These are phyloP conservation scores for Xylariaceae sp. DNA, from an alignment of 2,329 filamentous ascomycete genomes.

Conservation along the genomic window DNA sequence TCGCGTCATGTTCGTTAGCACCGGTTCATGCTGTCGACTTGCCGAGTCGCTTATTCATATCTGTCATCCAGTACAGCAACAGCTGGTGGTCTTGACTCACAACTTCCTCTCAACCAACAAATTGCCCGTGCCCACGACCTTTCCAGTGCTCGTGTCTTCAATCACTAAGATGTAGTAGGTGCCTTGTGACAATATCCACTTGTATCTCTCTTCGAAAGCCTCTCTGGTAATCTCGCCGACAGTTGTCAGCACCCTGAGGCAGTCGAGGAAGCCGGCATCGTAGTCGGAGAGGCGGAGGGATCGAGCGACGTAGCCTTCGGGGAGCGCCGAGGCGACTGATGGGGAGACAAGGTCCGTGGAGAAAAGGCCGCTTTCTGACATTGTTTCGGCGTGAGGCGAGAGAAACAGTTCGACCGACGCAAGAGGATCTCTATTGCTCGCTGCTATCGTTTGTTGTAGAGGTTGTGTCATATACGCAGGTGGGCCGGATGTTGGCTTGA, in stretches of 20 bases:
- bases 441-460: no score
- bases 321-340: conserved; percentile 66
- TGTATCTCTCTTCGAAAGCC: conserved; percentile 74
- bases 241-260: conserved; percentile 84
- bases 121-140: conserved; percentile 85
- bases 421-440: no score
- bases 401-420: no score
- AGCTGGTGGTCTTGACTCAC: conserved; percentile 45
- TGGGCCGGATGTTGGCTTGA: no score
- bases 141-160: conserved; percentile 59
- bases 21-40: no score
- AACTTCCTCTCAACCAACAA: conserved; percentile 93
- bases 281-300: conserved; percentile 77
- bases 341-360: conserved; percentile 72
- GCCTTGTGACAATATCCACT: conserved; percentile 71
- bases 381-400: no score
- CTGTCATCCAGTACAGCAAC: background rate
- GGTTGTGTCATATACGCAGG: no score
- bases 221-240: conserved; percentile 80
- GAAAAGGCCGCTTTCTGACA: conserved; percentile 65
- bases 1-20: background rate
- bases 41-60: no score
- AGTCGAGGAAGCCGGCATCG: conserved; percentile 79
- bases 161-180: conserved; percentile 87
- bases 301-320: conserved; percentile 77